Base-by-base conservation (phyloP, 441 rosid species). In the Dalechampia spathulata region DNA sequence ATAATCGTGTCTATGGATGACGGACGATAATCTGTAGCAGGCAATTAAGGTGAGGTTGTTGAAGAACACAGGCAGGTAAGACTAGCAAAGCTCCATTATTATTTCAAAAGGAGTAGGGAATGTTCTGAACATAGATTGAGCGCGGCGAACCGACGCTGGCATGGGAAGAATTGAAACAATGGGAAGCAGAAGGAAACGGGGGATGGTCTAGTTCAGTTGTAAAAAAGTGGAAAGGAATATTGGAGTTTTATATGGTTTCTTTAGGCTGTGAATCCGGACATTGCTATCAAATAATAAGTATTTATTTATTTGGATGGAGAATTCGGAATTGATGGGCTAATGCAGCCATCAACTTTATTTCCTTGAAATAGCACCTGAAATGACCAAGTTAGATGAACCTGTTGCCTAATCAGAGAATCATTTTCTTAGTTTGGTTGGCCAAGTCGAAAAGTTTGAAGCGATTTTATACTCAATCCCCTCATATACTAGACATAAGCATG, bases 131-230 rank as follows among this genome's bases (percentile, higher is more conserved):
- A 52, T 15, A 66, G 63, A 52, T 47, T 58, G 43, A 58, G 67
- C 26, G 76, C 70, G 76, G 78, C 78, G 71, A 16, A 30, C 54
- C 54, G 76, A 65, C 58, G 64, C 68, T 10, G 70, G 48, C 41
- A 14, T 38, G n/a, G 21, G 12, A 16, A 5, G 10, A 36, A 36
- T 36, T 16, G 45, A 45, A 43, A 47, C 45, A 21, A 19, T 45
- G 34, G 39, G 22, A 13, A 6, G 23, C 34, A 43, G 48, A 6
- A 15, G n/a, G 7, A 1, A 7, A n/a, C 10, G 19, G 26, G 28
- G 10, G 34, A 26, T 28, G 52, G 47, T 41, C 8, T 20, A 20
- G 14, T 47, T 47, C 4, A 14, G 34, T 26, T 20, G 34, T 30
- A 3, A 8, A 16, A 59, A 62, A 57, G 54, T 44, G 6, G 51